Evolutionary conservation across 1,139 yeast genomes (phyloP).

Genomic region (Yamadazyma siamensis): DNA sequence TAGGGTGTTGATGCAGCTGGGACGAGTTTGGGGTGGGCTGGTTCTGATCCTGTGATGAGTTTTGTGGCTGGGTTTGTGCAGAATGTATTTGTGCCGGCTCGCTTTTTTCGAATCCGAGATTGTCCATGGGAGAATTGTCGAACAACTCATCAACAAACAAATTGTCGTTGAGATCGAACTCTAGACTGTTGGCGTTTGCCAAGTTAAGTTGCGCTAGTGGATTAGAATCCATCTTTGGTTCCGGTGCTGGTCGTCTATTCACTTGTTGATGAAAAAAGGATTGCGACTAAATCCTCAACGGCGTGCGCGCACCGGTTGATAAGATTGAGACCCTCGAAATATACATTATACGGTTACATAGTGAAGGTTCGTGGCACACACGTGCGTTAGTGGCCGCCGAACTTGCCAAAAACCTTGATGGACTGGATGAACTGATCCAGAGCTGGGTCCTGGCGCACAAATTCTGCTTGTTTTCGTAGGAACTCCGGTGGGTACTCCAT

Average conservation of each 20-base stretch:
- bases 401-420: too few species aligned
- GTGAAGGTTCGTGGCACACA: too few species aligned
- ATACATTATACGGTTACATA: too few species aligned
- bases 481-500: constrained; percentile 25
- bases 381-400: too few species aligned
- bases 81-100: constrained; percentile 2
- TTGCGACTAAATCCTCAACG: too few species aligned
- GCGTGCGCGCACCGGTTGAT: too few species aligned
- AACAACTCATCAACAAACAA: constrained; percentile 8
- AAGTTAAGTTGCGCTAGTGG: constrained; percentile 11
- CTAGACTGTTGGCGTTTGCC: constrained; percentile 10
- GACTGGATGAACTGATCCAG: too few species aligned
- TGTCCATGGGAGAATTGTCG: constrained; percentile 7
- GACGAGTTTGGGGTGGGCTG: neutral
- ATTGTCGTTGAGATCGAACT: constrained; percentile 11
- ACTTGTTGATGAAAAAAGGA: too few species aligned
- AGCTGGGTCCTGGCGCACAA: too few species aligned
- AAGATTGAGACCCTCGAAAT: too few species aligned
- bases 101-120: constrained; percentile 3
- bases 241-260: too few species aligned
- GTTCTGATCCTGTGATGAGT: constrained; percentile 1
- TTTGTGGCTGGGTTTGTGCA: constrained; percentile 1
- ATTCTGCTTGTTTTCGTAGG: too few species aligned
- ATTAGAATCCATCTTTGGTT: constrained; percentile 16
- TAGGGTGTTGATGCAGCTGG: neutral